Conservation (phyloP, 306 rosid species). For the Fragaria nilgerrensis region DNA sequence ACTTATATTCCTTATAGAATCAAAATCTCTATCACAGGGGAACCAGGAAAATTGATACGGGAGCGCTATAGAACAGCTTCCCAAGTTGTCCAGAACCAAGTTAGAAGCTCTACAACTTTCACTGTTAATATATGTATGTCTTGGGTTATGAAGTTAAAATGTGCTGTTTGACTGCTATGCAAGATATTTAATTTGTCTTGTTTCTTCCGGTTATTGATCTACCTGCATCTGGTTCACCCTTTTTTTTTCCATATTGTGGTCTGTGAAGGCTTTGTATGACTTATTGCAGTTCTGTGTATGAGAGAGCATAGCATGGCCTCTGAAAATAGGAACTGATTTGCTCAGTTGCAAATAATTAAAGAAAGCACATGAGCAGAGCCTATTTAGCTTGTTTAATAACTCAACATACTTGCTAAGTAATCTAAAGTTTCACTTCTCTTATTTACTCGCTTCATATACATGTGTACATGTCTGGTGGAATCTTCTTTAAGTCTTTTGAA, state of each 20-base stretch:
- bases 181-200: background rate
- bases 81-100: constrained; percentile 98
- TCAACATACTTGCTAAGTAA: background rate
- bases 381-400: background rate
- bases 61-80: constrained; percentile 95
- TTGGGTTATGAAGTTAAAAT: constrained; percentile 40
- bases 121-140: constrained; percentile 61
- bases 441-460: background rate
- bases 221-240: background rate
- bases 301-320: background rate
- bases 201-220: background rate
- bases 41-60: constrained; percentile 92
- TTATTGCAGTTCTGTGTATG: background rate
- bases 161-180: constrained; percentile 23
- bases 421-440: background rate
- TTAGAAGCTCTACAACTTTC: constrained; percentile 80
- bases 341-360: background rate
- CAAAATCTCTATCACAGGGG: constrained; percentile 46
- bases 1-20: background rate
- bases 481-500: background rate
- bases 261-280: background rate
- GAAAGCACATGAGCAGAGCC: background rate
- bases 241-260: no score
- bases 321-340: background rate
- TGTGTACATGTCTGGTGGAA: background rate